Evolutionary conservation across 2,329 filamentous ascomycete species (phyloP).

Genomic region (Ceratocystis huliohia): DNA sequence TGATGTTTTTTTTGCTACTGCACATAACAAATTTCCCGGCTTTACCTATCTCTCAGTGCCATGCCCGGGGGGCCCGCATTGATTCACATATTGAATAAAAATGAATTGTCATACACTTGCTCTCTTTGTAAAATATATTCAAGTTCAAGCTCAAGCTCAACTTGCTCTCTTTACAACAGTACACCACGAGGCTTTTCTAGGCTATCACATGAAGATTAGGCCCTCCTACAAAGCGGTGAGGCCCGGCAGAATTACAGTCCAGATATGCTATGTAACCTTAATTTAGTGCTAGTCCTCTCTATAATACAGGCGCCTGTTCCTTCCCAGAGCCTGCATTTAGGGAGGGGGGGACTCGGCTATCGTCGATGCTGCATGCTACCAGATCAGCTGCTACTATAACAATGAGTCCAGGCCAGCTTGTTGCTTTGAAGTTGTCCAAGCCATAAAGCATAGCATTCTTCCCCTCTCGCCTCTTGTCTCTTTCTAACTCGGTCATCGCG

Average conservation of each 20-base stretch:
- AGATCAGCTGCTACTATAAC: not conserved
- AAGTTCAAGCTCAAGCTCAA: no score
- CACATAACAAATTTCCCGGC: not conserved
- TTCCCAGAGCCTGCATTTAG: not conserved
- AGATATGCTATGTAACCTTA: not conserved
- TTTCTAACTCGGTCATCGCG: not conserved
- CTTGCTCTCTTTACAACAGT: not conserved
- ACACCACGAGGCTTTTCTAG: not conserved
- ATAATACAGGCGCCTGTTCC: not conserved
- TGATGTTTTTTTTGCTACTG: not conserved
- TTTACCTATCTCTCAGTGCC: not conserved
- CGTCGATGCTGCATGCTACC: not conserved
- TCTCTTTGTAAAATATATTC: no score
- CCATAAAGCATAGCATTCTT: not conserved
- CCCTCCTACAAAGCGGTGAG: constrained; percentile 5
- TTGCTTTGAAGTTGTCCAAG: not conserved
- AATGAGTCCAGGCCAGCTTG: not conserved
- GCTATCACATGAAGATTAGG: not conserved
- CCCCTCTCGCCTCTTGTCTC: not conserved
- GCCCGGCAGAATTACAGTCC: not conserved
- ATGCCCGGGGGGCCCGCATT: no score
- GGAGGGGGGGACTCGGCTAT: not conserved
- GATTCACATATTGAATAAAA: not conserved
- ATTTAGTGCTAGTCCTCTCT: not conserved
- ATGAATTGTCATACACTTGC: not conserved